Conservation (phyloP, 1,139 yeast species). For the Yamadazyma diddensiae region DNA sequence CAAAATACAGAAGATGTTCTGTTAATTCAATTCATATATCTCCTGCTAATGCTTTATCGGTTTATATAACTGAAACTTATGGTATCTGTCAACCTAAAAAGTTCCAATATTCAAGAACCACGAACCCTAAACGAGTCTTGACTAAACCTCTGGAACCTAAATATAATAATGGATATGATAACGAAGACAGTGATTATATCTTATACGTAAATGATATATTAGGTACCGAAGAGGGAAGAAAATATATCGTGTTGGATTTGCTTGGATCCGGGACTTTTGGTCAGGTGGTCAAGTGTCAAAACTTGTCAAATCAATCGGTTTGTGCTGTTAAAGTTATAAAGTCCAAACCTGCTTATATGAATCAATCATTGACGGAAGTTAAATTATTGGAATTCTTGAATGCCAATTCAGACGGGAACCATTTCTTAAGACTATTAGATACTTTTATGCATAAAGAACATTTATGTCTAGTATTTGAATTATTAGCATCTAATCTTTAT, state of each 20-base stretch:
- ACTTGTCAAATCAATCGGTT: constrained; percentile 79
- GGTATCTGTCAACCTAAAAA: constrained; percentile 79
- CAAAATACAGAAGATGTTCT: constrained; percentile 79
- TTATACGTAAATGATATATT: constrained; percentile 90
- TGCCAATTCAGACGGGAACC: constrained; percentile 68
- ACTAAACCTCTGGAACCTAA: constrained; percentile 91
- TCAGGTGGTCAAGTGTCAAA: constrained; percentile 97
- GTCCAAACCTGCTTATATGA: constrained; percentile 86
- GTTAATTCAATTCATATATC: constrained; percentile 76
- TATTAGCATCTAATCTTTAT: constrained; percentile 82
- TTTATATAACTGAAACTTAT: constrained; percentile 75
- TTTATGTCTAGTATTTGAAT: constrained; percentile 86
- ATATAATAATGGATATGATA: constrained; percentile 81
- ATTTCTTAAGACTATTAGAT: constrained; percentile 76
- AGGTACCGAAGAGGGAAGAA: constrained; percentile 83
- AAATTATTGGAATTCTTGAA: constrained; percentile 80
- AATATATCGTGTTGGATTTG: constrained; percentile 84
- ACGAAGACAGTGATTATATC: constrained; percentile 86
- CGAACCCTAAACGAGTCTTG: constrained; percentile 86
- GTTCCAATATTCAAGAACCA: constrained; percentile 78
- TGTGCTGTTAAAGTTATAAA: constrained; percentile 95
- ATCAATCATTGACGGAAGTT: constrained; percentile 90
- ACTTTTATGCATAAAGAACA: constrained; percentile 92
- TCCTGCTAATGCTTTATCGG: constrained; percentile 82
- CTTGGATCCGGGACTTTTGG: constrained; percentile 98